A percentile compares a stretch with the other conserved stretches of the same genome.
These are phyloP conservation scores for Podospora appendiculata DNA, from an alignment of 495 filamentous ascomycete genomes.

Conservation along the genomic window DNA sequence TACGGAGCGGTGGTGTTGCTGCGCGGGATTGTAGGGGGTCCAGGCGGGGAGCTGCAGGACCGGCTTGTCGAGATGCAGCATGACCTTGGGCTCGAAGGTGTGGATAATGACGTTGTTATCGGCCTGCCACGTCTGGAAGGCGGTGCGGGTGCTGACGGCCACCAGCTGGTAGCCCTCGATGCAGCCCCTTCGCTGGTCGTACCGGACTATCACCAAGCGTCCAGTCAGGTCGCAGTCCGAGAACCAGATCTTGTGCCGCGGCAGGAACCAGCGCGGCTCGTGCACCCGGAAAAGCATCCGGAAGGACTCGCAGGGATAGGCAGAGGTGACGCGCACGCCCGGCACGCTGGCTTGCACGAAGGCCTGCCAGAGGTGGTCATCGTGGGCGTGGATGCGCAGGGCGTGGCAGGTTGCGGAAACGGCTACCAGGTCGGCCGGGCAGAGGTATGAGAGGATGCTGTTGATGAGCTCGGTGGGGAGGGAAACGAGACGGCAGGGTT, in stretches of 20 bases:
- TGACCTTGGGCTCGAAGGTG: slow-evolving; percentile 59
- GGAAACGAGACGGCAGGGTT: slow-evolving; percentile 22
- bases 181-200: slow-evolving; percentile 59
- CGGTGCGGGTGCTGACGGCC: slow-evolving; percentile 46
- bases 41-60: slow-evolving; percentile 46
- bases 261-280: slow-evolving; percentile 78
- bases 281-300: slow-evolving; percentile 64
- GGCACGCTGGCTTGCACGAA: slow-evolving; percentile 58
- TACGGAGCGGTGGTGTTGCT: not conserved
- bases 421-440: slow-evolving; percentile 46
- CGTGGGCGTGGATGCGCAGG: slow-evolving; percentile 41
- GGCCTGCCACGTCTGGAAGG: slow-evolving; percentile 50
- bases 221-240: slow-evolving; percentile 62
- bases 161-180: slow-evolving; percentile 79
- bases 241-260: slow-evolving; percentile 78
- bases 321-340: slow-evolving; percentile 38
- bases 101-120: slow-evolving; percentile 53
- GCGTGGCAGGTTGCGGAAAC: slow-evolving; percentile 48
- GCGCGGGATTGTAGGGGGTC: not conserved
- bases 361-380: slow-evolving; percentile 56
- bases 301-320: slow-evolving; percentile 53
- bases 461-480: slow-evolving; percentile 60
- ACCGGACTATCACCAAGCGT: slow-evolving; percentile 63
- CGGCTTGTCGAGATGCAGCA: slow-evolving; percentile 65
- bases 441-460: slow-evolving; percentile 52